These are phyloP conservation scores for Limonium bicolor DNA, from an alignment of 148 eudicot species.

Conservation along the genomic window DNA sequence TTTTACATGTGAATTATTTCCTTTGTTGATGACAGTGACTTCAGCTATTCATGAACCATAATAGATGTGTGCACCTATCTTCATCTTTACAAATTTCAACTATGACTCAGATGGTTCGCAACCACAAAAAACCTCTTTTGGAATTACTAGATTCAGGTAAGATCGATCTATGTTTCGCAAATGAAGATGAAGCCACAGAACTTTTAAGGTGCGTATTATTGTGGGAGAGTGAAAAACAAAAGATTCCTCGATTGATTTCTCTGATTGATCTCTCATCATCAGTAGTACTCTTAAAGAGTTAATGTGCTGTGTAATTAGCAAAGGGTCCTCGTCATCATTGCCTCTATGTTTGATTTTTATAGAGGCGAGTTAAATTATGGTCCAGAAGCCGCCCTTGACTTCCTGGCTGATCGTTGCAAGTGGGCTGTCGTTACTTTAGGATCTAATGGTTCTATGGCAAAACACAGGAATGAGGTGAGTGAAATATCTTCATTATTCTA, in stretches of 20 bases:
- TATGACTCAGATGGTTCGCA: conserved; percentile 97
- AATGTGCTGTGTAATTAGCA: no score
- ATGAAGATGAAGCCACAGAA: conserved; percentile 93
- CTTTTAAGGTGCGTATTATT: conserved; percentile 51
- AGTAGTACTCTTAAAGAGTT: no score
- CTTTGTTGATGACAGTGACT: not conserved
- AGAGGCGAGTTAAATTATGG: conserved; percentile 48
- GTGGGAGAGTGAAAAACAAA: no score
- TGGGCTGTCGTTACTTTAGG: conserved; percentile 98
- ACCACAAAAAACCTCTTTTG: conserved; percentile 43
- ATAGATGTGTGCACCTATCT: not conserved
- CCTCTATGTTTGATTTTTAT: no score
- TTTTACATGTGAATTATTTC: not conserved
- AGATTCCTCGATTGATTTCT: no score
- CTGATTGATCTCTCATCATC: no score
- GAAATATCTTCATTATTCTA: conserved; percentile 4
- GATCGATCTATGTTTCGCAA: conserved; percentile 95
- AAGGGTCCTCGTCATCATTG: no score
- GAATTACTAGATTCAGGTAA: conserved; percentile 65
- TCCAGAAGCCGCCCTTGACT: conserved; percentile 76
- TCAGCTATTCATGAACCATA: not conserved
- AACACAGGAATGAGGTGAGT: conserved; percentile 70
- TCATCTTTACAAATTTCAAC: not conserved
- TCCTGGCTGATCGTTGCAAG: conserved; percentile 56
- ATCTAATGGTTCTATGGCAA: conserved; percentile 79